phyloP scores from a whole-genome alignment of 176 grass and related monocot genomes.

The Puya raimondii region DNA sequence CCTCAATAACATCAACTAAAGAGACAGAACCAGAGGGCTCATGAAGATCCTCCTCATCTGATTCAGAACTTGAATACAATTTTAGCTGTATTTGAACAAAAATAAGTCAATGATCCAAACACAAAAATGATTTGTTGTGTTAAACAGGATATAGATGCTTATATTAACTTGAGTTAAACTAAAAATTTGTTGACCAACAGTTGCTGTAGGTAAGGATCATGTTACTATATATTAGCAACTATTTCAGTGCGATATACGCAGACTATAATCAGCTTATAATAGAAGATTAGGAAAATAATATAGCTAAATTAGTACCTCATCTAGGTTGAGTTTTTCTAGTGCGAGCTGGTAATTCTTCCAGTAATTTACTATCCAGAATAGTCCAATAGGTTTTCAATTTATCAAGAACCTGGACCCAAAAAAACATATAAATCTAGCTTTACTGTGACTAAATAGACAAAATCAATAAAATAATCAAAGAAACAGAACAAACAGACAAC shows the following conservation, averaged over 20 bases:
- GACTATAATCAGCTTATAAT: neutral
- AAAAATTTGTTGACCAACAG: too few species aligned
- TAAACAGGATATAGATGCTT: too few species aligned
- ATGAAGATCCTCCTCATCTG: conserved; percentile 42
- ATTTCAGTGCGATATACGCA: too few species aligned
- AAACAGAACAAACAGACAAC: conserved; percentile 25
- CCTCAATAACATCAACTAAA: conserved; percentile 22
- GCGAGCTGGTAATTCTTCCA: too few species aligned
- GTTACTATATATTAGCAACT: too few species aligned
- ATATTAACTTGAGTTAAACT: too few species aligned
- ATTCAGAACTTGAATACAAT: conserved; percentile 47
- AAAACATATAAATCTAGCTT: neutral
- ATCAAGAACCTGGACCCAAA: conserved; percentile 55
- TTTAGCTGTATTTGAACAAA: conserved; percentile 38
- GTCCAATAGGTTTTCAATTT: conserved; percentile 84
- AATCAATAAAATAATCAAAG: conserved; percentile 9
- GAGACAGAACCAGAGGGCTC: conserved; percentile 25
- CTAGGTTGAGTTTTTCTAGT: conserved; percentile 24
- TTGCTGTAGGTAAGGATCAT: too few species aligned
- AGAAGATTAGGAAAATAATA: neutral
- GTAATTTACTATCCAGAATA: too few species aligned
- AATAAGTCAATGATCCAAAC: neutral
- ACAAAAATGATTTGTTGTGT: too few species aligned
- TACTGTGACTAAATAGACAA: conserved; percentile 14
- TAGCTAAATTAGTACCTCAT: conserved; percentile 24